Evolutionary conservation across 352 stramenopile species (phyloP).

Genomic region (Plasmopara muralis): DNA sequence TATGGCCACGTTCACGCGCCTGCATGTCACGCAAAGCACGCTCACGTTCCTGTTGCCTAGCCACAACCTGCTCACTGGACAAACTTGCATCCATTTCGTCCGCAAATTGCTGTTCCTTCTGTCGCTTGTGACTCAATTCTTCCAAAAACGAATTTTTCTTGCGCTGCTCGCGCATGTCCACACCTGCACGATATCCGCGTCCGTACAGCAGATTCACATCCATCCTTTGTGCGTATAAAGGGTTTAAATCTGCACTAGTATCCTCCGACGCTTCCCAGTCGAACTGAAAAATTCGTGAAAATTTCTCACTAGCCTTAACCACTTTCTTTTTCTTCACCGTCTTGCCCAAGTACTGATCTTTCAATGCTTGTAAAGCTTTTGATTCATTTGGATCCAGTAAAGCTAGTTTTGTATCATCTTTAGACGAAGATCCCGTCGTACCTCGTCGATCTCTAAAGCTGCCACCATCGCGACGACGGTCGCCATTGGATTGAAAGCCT

Average conservation of each 20-base stretch:
- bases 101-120: slow-evolving; percentile 66
- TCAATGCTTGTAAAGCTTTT: slow-evolving; percentile 74
- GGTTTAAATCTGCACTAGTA: slow-evolving; percentile 87
- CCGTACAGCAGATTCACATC: slow-evolving; percentile 90
- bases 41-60: slow-evolving; percentile 63
- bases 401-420: slow-evolving; percentile 13
- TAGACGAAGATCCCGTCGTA: slow-evolving; percentile 6
- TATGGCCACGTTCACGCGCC: slow-evolving; percentile 43
- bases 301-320: slow-evolving; percentile 90
- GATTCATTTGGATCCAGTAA: slow-evolving; percentile 43
- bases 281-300: slow-evolving; percentile 91
- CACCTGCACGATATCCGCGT: slow-evolving; percentile 87
- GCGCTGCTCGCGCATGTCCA: slow-evolving; percentile 91
- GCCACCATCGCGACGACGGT: slow-evolving; percentile 14
- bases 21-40: slow-evolving; percentile 68
- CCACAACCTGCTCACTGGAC: slow-evolving; percentile 50
- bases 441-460: slow-evolving; percentile 9
- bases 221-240: slow-evolving; percentile 84
- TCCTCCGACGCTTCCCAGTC: slow-evolving; percentile 91
- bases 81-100: slow-evolving; percentile 61
- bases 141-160: slow-evolving; percentile 87
- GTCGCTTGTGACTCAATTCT: slow-evolving; percentile 80
- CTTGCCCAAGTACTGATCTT: slow-evolving; percentile 88
- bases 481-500: slow-evolving; percentile 10
- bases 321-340: slow-evolving; percentile 84